Evolutionary conservation across 306 rosid genomes (phyloP).

Genomic region (Trichosanthes truncata): DNA sequence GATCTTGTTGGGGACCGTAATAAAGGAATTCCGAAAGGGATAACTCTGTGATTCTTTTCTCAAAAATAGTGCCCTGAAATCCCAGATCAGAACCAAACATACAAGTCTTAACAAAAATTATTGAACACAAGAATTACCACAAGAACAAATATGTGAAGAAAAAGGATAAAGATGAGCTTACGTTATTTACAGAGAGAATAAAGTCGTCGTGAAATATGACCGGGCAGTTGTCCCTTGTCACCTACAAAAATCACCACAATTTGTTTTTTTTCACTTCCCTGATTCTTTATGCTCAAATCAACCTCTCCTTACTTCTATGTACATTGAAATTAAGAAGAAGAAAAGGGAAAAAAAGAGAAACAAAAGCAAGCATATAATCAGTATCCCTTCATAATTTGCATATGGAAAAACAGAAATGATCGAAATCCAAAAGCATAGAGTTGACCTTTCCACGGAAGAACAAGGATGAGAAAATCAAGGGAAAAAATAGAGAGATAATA

Average conservation of each 20-base stretch:
- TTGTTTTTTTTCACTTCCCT: not conserved
- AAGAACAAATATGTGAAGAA: not conserved
- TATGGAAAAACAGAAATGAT: not conserved
- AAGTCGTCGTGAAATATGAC: constrained; percentile 47
- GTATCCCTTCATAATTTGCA: not conserved
- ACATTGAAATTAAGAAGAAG: not conserved
- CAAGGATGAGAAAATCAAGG: not conserved
- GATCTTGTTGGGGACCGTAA: constrained; percentile 42
- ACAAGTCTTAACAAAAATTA: not conserved
- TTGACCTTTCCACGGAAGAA: not conserved
- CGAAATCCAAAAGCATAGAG: too few species aligned
- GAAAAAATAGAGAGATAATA: not conserved
- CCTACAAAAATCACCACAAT: constrained; percentile 44
- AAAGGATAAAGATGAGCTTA: not conserved
- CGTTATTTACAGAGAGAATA: constrained; percentile 31
- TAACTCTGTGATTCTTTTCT: constrained; percentile 39
- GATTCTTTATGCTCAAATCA: constrained; percentile 1
- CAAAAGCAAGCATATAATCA: not conserved
- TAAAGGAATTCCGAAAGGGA: constrained; percentile 31
- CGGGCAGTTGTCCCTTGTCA: constrained; percentile 41
- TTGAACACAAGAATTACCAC: not conserved
- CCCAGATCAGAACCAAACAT: not conserved
- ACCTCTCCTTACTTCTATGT: not conserved
- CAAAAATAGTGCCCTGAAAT: constrained; percentile 34
- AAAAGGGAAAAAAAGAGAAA: not conserved